Evolutionary conservation across 83 land plant genomes (phyloP), one percentile per base, ranked within the genome.

Genomic region (Larix sibirica): DNA sequence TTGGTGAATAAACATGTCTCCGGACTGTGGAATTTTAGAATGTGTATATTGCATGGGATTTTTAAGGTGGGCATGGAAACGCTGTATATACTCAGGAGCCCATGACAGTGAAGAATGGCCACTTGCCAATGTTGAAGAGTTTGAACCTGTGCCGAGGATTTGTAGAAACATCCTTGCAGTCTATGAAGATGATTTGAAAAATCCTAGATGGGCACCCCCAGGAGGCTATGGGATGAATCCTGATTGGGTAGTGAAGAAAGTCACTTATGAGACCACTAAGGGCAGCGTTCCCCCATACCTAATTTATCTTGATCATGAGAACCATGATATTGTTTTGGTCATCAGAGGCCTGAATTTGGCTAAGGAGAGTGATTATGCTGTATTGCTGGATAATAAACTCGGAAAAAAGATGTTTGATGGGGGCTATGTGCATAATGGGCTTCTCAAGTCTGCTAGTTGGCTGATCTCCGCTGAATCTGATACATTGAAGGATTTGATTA

Each of bases 341-440:
- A 50, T 93, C 18, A 76, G 95, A 42, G 97, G 97, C 3, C 86
- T 95, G 17, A 93, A 91, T 79, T 79, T 95, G 75, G 91, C 70
- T 18, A 90, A 79, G 50, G 94, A 86, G 79, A 86, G 85, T 62
- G 97, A 95, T 65, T 95, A 95, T 84, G 82, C 80, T 10, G 77
- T 85, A 20, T 84, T 95, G 4, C 68, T 91, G 76, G 92, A 93
- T 68, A 90, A 95, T 81, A 85, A 79, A 74, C 84, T 88, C 4
- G 97, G 92, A 4, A 89, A 94, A 82, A 69, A 60, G 80, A 83
- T 74, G 70, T 90, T 90, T 83, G 93, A 91, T 54, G 92, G 91
- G 0, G 97, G 97, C 23, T 95, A 88, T 79, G 97, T 93, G 26
- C 97, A 95, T 61, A 80, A 90, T 83, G 97, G 97, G 60, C 88